Base-by-base conservation (phyloP, 2,329 filamentous ascomycete species). In the Fusarium bulbicola region DNA sequence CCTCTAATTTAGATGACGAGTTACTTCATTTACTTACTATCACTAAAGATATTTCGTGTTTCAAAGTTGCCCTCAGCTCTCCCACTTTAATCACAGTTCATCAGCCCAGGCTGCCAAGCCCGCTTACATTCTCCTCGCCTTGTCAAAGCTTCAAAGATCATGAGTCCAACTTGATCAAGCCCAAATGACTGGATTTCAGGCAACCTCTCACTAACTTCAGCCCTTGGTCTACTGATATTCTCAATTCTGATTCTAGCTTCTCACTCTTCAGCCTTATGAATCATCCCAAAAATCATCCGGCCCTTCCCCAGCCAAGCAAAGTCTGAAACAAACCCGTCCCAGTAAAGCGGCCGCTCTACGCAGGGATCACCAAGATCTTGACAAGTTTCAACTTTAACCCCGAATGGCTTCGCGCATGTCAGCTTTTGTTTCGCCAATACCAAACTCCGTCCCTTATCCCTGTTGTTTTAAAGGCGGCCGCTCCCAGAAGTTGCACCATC, bases 321-420 rank as follows among this genome's bases (percentile, higher is more conserved):
- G 26, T 47, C 49, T 69, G 66, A 69, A 69, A 69, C 66, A 37
- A 45, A 26, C 46, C 34, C 28, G 56, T 63, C 54, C 70, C 66
- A 54, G 34, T 34, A 45, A 56, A 66, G 65, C 70, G 70, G 66
- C 70, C 61, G 66, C 53, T 45, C 46, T 46, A 20, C 26, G 21
- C 71, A 68, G 37, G 70, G 70, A 72, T 74, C 15, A 11, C 11
- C 58, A 66, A 74, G 70, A 73, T 74, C 70, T 57, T 40, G 14
- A 28, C 15, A 52, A 52, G 57, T 58, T 54, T 49, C 46, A 43
- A 47, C 59, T 42, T 61, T 59, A 39, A 14, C 46, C 26, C 16
- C 39, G 67, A 73, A 64, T 64, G 62, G 63, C 36, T 43, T 53
- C 60, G 61, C 30, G 50, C 18, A 30, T 52, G 43, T 60, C 67